Evolutionary conservation across 768 basidiomycete genomes (phyloP), one percentile per base, ranked within the genome.

Genomic region (Fistulinella prunicolor): DNA sequence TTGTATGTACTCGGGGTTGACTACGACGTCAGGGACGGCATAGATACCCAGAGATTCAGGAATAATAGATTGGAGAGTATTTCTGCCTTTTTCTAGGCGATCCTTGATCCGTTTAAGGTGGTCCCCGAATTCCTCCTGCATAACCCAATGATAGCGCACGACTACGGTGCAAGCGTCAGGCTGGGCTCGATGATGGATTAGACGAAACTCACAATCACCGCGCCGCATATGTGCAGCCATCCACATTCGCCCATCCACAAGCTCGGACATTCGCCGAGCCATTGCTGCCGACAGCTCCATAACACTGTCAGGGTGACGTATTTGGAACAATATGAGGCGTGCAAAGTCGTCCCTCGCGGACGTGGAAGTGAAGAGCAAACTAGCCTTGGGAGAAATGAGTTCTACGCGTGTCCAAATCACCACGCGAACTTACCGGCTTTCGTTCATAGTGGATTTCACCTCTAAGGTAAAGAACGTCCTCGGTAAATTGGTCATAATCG

Each of bases 191-290:
- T 26, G 3, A 24, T 1, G 16, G 20, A 12, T 7, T 29, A 22
- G 21, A 41, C 13, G 17, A 28, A 39, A 55, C 69, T 63, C 41
- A 73, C 71, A 73, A 38, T 73, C 72, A 38, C 72, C 72, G 21
- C 72, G 69, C 17, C 72, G 71, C 73, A 74, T 74, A 38, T 73
- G 72, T 7, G 66, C 70, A 12, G 61, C 67, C 69, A 73, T 69
- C 73, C 72, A 73, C 55, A 67, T 59, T 6, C 70, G 62, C 14
- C 69, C 71, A 1, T 42, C 64, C 2, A 57, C 60, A 23, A 55
- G 38, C 12, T 60, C 52, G 4, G 44, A 55, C 67, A 74, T 72
- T 41, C 65, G 66, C 29, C 38, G 34, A 16, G 65, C 67, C 51
- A 74, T 64, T 4, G 34, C 34, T 3, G 55, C 57, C 1, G 68